Conservation (phyloP, 1,284 basidiomycete species). For the Leccinum solheimii region DNA sequence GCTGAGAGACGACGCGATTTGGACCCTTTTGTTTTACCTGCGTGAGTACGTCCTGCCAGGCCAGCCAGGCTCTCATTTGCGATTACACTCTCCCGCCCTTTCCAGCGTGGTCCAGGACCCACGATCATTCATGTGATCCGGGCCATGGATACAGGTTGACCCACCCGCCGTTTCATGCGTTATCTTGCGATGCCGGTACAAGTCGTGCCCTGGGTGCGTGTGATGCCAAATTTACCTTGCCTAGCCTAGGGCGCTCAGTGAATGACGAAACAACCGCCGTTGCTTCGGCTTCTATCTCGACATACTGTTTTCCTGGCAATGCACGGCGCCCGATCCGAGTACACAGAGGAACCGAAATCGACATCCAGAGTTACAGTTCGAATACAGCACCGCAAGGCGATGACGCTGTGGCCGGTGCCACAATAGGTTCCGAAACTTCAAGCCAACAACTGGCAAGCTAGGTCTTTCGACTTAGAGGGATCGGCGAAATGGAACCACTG, state of each 20-base stretch:
- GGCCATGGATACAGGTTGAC: not conserved
- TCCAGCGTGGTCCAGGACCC: not conserved
- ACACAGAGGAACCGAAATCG: not conserved
- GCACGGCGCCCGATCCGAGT: not conserved
- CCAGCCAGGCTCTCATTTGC: not conserved
- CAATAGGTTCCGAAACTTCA: not conserved
- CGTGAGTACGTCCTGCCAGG: not conserved
- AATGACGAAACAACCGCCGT: not conserved
- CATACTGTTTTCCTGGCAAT: not conserved
- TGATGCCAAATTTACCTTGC: not conserved
- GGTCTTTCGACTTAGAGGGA: not conserved
- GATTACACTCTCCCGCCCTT: not conserved
- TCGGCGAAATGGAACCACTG: not conserved
- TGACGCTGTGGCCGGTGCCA: not conserved
- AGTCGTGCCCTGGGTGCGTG: not conserved
- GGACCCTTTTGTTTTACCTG: not conserved
- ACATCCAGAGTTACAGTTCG: not conserved
- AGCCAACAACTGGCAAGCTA: not conserved
- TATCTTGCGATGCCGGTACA: not conserved
- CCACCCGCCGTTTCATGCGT: not conserved
- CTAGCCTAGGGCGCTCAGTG: not conserved
- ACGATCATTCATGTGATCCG: not conserved
- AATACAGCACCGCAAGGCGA: not conserved
- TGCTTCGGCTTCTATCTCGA: not conserved
- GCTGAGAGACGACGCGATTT: not conserved